Conservation (phyloP, 2,329 filamentous ascomycete species). For the Calonectria multiphialidica region DNA sequence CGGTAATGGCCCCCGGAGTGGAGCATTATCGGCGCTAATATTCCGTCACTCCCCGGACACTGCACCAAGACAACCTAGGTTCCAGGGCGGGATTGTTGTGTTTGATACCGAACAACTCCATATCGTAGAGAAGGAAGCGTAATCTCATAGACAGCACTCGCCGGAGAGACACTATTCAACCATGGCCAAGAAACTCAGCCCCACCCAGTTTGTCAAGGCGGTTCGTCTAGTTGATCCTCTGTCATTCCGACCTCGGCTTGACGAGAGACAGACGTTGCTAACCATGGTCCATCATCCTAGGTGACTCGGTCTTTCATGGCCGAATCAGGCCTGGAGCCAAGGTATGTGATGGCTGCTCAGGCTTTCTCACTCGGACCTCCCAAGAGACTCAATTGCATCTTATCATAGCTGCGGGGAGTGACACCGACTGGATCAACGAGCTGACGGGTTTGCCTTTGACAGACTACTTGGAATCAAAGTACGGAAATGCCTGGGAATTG, state of each 20-base stretch:
- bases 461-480: conserved; percentile 48
- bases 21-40: conserved; percentile 15
- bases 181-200: conserved; percentile 51
- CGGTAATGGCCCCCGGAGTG: conserved; percentile 11
- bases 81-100: neutral
- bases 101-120: neutral
- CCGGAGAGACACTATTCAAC: neutral
- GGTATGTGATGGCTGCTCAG: conserved; percentile 62
- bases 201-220: conserved; percentile 50
- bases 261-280: neutral
- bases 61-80: neutral
- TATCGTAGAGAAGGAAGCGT: neutral
- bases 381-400: neutral
- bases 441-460: neutral
- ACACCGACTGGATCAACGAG: neutral
- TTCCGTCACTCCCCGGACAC: conserved; percentile 25
- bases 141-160: neutral
- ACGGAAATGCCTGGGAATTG: neutral
- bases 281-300: conserved; percentile 55
- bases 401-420: neutral
- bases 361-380: conserved; percentile 12
- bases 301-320: conserved; percentile 88
- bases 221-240: conserved; percentile 36
- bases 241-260: neutral
- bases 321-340: conserved; percentile 89